Conservation (phyloP, 176 grass and related monocot genomes). For the Typha latifolia region DNA sequence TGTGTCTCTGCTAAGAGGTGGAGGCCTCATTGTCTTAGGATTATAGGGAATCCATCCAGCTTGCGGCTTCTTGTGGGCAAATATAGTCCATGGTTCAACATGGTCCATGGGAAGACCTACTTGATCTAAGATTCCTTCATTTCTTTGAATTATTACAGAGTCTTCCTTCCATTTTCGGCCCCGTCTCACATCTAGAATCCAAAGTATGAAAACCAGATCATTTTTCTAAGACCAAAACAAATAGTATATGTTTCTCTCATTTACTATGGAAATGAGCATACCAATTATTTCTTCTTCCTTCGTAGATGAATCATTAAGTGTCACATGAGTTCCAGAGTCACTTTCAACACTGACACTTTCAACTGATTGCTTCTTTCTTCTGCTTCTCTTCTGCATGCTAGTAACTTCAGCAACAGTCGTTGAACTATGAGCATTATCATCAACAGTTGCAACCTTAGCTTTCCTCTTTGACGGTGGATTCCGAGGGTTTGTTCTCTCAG, state of each 20-base stretch:
- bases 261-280: slow-evolving; percentile 18
- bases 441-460: slow-evolving; percentile 33
- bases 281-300: slow-evolving; percentile 33
- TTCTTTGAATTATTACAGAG: slow-evolving; percentile 15
- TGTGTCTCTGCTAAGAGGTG: slow-evolving; percentile 52
- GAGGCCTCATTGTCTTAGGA: slow-evolving; percentile 69
- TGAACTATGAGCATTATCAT: slow-evolving; percentile 38
- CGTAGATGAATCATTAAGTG: slow-evolving; percentile 30
- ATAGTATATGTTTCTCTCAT: no score
- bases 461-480: slow-evolving; percentile 56
- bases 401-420: slow-evolving; percentile 33
- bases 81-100: slow-evolving; percentile 73
- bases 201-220: not conserved
- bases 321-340: slow-evolving; percentile 31
- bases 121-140: slow-evolving; percentile 12
- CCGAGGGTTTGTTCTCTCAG: slow-evolving; percentile 7
- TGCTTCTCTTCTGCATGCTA: slow-evolving; percentile 63
- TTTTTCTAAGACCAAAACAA: no score
- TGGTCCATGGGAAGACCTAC: slow-evolving; percentile 21
- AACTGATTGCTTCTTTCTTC: slow-evolving; percentile 34
- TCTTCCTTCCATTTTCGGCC: not conserved
- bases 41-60: slow-evolving; percentile 80
- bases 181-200: not conserved
- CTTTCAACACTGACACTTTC: slow-evolving; percentile 21
- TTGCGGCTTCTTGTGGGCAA: slow-evolving; percentile 78